Evolutionary conservation across 805 yeast genomes (phyloP), one percentile per base, ranked within the genome.

Genomic region (Schwanniomyces vanrijiae): DNA sequence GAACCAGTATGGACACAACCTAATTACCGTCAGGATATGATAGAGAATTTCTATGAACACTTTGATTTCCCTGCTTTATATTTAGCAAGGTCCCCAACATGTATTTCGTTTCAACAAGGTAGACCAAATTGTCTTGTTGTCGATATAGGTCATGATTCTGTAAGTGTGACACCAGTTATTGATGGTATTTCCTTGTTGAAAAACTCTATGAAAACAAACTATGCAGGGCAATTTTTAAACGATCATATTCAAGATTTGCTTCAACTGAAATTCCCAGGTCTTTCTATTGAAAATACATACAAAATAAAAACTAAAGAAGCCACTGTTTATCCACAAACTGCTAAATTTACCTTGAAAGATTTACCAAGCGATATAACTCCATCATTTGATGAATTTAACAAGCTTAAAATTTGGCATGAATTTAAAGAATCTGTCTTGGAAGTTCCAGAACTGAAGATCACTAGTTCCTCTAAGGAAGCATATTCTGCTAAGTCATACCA

Each of bases 31-130:
- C 75, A 73, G 46, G 83, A 81, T 55, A 78, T 90, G 6, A 72
- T 91, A 59, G 95, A 90, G 64, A 73, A 81, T 1, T 76, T 86
- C 37, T 75, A 87, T 49, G 96, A 90, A 60, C 68, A 74, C 11
- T 76, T 84, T 60, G 75, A 81, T 31, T 86, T 84, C 55, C 91
- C 94, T 33, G 97, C 95, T 0, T 81, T 88, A 48, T 91, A 85
- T 61, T 63, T 88, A 20, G 90, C 88, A 11, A 85, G 90, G 48
- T 77, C 85, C 7, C 92, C 97, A n/a, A 85, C 95, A 0, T 86
- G 96, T 68, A 83, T 87, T 1, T 83, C 96, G 1, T 91, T 91
- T 67, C 90, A 92, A 9, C 86, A 87, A 53, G 96, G 96, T 3
- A 77, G 95, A 61, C 90, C 96, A 39, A 86, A 85, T 50, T 90